Percentiles rank a stretch among this genome's conserved stretches.
Conservation (phyloP, 2,329 filamentous ascomycete genomes). For the Fusarium liriodendri region DNA sequence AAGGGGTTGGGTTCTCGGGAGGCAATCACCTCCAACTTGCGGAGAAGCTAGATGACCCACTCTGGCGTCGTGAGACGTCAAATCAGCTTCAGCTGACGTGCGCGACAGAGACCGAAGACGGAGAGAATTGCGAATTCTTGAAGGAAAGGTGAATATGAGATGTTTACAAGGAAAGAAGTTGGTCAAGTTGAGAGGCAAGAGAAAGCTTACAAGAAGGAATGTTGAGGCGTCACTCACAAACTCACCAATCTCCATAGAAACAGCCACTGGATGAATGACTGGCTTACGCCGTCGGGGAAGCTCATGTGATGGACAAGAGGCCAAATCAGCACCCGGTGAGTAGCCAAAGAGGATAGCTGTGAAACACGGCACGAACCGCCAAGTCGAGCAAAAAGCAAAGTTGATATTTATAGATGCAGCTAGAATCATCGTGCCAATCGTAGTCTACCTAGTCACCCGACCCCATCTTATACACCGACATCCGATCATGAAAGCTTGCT, state of each 20-base stretch:
- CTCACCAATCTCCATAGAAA: conserved; percentile 8
- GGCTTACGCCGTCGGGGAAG: neutral
- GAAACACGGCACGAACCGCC: neutral
- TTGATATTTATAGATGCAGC: neutral
- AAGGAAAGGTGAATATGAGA: neutral
- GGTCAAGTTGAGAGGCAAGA: neutral
- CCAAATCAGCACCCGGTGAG: neutral
- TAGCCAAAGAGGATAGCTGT: neutral
- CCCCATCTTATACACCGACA: neutral
- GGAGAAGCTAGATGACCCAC: conserved; percentile 35
- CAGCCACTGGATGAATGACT: conserved; percentile 6
- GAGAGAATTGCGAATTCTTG: neutral
- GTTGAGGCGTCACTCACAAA: neutral
- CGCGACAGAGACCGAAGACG: conserved; percentile 18
- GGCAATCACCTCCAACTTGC: conserved; percentile 29
- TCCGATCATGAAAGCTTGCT: neutral
- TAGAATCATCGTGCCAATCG: neutral
- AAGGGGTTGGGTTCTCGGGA: conserved; percentile 15
- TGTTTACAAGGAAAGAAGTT: neutral
- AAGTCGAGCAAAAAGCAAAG: neutral
- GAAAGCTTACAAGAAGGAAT: neutral
- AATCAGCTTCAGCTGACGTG: conserved; percentile 36
- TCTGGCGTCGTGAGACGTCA: conserved; percentile 29
- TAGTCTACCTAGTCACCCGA: neutral
- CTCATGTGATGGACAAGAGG: conserved; percentile 11